Evolutionary conservation across 768 basidiomycete genomes (phyloP).

Genomic region (Tulasnella sp.): DNA sequence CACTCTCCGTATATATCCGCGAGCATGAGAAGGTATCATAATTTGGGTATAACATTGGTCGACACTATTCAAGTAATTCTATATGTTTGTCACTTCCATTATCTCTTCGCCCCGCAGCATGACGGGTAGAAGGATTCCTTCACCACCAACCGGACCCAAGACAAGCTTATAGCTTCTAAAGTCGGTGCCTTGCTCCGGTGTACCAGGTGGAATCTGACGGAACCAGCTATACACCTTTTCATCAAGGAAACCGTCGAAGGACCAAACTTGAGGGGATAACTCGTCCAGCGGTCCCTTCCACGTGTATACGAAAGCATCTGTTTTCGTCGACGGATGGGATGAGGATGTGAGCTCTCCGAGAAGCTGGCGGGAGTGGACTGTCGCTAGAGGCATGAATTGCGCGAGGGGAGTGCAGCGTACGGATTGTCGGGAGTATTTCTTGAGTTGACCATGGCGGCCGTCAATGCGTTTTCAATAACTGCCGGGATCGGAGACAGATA

Average conservation of each 20-base stretch:
- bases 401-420: slow-evolving; percentile 49
- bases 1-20: no score
- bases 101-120: neutral
- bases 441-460: no score
- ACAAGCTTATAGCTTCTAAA: slow-evolving; percentile 41
- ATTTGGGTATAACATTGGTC: no score
- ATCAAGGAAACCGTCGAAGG: slow-evolving; percentile 63
- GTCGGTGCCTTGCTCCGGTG: slow-evolving; percentile 32
- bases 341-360: slow-evolving; percentile 11
- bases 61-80: no score
- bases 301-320: slow-evolving; percentile 63
- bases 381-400: slow-evolving; percentile 22
- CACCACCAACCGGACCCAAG: slow-evolving; percentile 8
- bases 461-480: no score
- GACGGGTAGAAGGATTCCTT: neutral
- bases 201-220: slow-evolving; percentile 22
- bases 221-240: slow-evolving; percentile 72
- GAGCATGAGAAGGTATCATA: no score
- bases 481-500: neutral
- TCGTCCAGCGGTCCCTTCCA: slow-evolving; percentile 36
- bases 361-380: neutral
- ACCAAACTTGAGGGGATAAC: slow-evolving; percentile 59
- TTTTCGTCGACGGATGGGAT: slow-evolving; percentile 25
- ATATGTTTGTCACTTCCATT: neutral
- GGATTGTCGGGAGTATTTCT: slow-evolving; percentile 61